Base-by-base conservation (phyloP, 2,329 filamentous ascomycete genomes). In the Talaromyces sp. region DNA sequence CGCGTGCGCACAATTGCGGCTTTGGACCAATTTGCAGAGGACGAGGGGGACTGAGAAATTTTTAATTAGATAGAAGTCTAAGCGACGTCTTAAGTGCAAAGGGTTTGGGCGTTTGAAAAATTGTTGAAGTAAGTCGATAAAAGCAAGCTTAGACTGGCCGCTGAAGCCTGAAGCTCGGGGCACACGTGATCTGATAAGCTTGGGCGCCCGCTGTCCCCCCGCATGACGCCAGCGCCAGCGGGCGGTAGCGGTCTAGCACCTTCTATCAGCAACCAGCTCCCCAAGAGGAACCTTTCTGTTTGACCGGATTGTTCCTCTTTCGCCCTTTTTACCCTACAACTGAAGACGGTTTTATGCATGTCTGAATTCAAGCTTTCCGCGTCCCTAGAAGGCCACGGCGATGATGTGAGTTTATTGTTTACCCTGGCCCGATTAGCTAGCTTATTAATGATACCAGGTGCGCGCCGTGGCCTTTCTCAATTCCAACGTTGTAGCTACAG, bases 291-390 rank as follows among this genome's bases (percentile, higher is more conserved):
- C 16, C 10, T 18, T 6, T 31, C 30, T 28, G 16, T 28, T 52
- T 28, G 18, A 47, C 28, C 14, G 27, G 36, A 40, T 40, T 51
- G 10, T 58, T 16, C 16, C 33, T 42, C 3, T 40, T 33, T 36
- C 44, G 12, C 5, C 1, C 18, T 27, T 44, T 33, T 51, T 27
- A 36, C n/a, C 28, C 18, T 28, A 14, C 40, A 59, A 52, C 18
- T 6, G 16, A 47, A 18, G 44, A 27, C 44, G 33, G 16, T 40
- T 31, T 40, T n/a, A 56, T 61, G 61, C 52, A 63, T 63, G 62
- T 60, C 84, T 76, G 89, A 92, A 74, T 98, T 92, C 84, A 96
- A 94, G 84, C 87, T 99, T 72, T 96, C 95, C 65, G 92, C 94
- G 68, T 90, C 91, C 72, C 85, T 99, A 67, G 81, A 87, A 68